These are phyloP conservation scores for Hyaloscypha hepaticicola DNA, from an alignment of 495 filamentous ascomycete species.

Conservation along the genomic window DNA sequence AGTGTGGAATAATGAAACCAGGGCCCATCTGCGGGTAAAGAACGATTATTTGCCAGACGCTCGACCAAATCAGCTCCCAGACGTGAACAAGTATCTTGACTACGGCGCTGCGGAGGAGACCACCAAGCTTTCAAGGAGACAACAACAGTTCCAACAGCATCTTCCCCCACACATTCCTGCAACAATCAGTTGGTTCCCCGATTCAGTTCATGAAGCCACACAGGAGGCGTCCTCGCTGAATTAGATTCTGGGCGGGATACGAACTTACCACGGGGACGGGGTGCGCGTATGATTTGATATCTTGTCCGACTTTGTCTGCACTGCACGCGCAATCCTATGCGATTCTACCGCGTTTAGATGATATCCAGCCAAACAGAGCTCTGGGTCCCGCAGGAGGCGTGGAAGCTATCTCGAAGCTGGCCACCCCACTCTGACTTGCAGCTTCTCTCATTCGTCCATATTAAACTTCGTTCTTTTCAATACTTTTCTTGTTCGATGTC, in stretches of 20 bases:
- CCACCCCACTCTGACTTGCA: background rate
- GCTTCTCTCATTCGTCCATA: background rate
- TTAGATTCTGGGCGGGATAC: background rate
- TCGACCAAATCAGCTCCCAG: background rate
- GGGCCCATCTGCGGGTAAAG: slow-evolving; percentile 20
- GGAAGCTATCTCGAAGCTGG: background rate
- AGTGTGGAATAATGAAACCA: slow-evolving; percentile 22
- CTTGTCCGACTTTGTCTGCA: background rate
- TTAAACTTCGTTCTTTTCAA: background rate
- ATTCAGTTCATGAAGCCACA: background rate
- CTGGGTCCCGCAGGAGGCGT: slow-evolving; percentile 4
- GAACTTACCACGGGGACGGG: slow-evolving; percentile 7
- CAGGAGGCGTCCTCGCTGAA: background rate
- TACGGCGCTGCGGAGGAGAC: slow-evolving; percentile 2
- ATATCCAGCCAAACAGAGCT: slow-evolving; percentile 4
- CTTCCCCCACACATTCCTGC: background rate
- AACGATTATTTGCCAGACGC: slow-evolving; percentile 5
- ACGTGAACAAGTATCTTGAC: slow-evolving; percentile 1
- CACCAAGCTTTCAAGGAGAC: background rate
- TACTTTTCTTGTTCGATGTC: background rate
- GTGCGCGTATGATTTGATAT: slow-evolving; percentile 21
- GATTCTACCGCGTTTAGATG: slow-evolving; percentile 1
- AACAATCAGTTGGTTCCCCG: background rate
- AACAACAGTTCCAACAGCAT: background rate
- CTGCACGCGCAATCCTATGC: slow-evolving; percentile 20